These are phyloP conservation scores for Mycena indigotica DNA, from an alignment of 768 basidiomycete genomes.

Conservation along the genomic window DNA sequence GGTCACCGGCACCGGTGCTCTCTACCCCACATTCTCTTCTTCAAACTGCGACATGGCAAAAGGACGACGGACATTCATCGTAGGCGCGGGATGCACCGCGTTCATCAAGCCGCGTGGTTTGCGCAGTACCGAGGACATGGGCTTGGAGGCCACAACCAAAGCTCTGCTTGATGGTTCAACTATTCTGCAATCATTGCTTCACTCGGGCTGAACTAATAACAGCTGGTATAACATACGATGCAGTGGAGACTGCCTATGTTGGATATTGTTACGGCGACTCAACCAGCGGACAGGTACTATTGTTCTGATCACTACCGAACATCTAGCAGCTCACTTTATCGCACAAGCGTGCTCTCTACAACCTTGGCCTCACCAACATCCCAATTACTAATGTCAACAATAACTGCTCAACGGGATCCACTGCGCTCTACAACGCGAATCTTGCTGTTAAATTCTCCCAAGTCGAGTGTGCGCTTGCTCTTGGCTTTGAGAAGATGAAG, in stretches of 20 bases:
- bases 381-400: slow-evolving; percentile 89
- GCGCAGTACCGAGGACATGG: slow-evolving; percentile 80
- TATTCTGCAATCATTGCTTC: too few species aligned
- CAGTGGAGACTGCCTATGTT: slow-evolving; percentile 70
- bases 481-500: slow-evolving; percentile 86
- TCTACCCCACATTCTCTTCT: too few species aligned
- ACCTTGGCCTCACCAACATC: slow-evolving; percentile 80
- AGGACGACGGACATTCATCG: slow-evolving; percentile 59
- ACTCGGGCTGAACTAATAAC: too few species aligned
- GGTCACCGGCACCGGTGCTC: too few species aligned
- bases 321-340: neutral
- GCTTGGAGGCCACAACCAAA: slow-evolving; percentile 84
- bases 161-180: slow-evolving; percentile 86
- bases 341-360: slow-evolving; percentile 71
- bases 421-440: slow-evolving; percentile 76
- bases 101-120: slow-evolving; percentile 77
- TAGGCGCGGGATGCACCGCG: slow-evolving; percentile 75
- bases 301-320: neutral
- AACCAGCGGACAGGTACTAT: slow-evolving; percentile 69
- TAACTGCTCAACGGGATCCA: slow-evolving; percentile 82
- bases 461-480: slow-evolving; percentile 74
- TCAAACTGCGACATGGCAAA: too few species aligned
- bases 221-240: slow-evolving; percentile 82
- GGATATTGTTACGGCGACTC: slow-evolving; percentile 84
- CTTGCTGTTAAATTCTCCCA: slow-evolving; percentile 69